Conservation (phyloP, 2,329 filamentous ascomycete species). For the Phialophora verrucosa region DNA sequence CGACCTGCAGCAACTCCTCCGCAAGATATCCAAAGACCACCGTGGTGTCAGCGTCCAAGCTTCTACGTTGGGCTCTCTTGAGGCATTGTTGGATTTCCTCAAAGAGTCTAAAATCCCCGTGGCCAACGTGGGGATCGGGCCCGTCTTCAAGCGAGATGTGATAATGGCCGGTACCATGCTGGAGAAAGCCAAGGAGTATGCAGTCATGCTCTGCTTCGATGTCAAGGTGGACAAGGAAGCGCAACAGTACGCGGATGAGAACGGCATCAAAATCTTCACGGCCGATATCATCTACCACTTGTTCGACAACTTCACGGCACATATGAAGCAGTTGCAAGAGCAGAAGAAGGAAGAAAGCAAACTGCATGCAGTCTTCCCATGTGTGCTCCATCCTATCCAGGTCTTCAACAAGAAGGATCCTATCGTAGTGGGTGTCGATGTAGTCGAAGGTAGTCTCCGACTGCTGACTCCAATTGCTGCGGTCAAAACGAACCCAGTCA, state of each 20-base stretch:
- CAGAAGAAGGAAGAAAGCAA: constrained; percentile 97
- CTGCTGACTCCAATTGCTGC: constrained; percentile 89
- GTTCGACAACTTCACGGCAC: constrained; percentile 94
- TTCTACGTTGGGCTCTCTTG: constrained; percentile 93
- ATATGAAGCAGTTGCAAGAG: constrained; percentile 85
- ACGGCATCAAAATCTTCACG: constrained; percentile 96
- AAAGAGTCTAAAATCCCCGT: constrained; percentile 96
- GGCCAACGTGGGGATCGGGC: constrained; percentile 94
- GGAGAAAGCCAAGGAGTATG: constrained; percentile 91
- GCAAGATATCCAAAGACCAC: constrained; percentile 87
- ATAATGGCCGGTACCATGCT: constrained; percentile 94
- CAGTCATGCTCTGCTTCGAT: constrained; percentile 99
- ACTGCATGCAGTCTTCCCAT: constrained; percentile 95
- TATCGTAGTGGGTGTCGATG: constrained; percentile 94
- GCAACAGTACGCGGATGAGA: constrained; percentile 84
- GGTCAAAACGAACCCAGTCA: constrained; percentile 79
- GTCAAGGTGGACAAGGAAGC: constrained; percentile 99
- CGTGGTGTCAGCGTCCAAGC: constrained; percentile 97
- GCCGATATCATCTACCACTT: constrained; percentile 99
- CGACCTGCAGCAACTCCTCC: constrained; percentile 88
- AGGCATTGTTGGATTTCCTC: constrained; percentile 94
- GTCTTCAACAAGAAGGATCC: constrained; percentile 99
- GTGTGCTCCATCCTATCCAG: constrained; percentile 83
- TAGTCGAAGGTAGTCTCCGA: constrained; percentile 84
- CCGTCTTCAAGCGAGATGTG: constrained; percentile 96